phyloP scores from a whole-genome alignment of 495 filamentous ascomycete species.

The Ascodesmis nigricans region DNA sequence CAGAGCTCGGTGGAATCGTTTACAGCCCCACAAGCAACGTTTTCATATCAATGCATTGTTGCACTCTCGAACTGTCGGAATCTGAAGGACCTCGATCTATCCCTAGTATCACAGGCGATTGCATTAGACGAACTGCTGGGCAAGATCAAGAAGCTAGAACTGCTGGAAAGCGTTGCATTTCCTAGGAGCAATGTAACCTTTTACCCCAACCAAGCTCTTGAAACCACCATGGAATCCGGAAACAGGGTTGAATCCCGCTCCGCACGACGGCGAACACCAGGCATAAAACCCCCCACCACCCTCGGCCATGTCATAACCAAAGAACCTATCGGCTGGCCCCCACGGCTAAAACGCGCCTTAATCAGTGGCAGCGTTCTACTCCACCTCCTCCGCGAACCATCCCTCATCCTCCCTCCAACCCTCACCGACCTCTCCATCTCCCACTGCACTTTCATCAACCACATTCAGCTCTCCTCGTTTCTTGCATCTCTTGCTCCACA shows the following conservation, averaged over 20 bases:
- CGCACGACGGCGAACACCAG: too few species aligned
- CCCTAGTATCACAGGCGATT: conserved; percentile 34
- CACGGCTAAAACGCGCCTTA: conserved; percentile 25
- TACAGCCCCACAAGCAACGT: conserved; percentile 41
- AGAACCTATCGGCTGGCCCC: conserved; percentile 30
- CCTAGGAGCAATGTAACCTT: too few species aligned
- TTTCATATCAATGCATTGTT: conserved; percentile 41
- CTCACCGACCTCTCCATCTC: conserved; percentile 22
- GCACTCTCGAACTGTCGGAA: conserved; percentile 38
- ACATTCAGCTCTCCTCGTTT: conserved; percentile 7
- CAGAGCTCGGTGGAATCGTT: conserved; percentile 38
- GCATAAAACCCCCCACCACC: too few species aligned
- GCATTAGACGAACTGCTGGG: conserved; percentile 31
- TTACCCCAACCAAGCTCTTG: too few species aligned
- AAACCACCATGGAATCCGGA: too few species aligned
- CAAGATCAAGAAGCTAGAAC: conserved; percentile 28
- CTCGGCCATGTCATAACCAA: too few species aligned
- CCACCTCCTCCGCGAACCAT: conserved; percentile 24
- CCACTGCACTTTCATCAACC: conserved; percentile 22
- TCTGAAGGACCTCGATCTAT: conserved; percentile 35
- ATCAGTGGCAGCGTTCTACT: conserved; percentile 27
- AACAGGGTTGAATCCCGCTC: too few species aligned
- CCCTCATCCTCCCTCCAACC: conserved; percentile 22
- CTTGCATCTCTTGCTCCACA: conserved; percentile 15
- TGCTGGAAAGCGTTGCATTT: conserved; percentile 32